phyloP scores from a whole-genome alignment of 2,329 filamentous ascomycete species.

The Apiospora hydei region DNA sequence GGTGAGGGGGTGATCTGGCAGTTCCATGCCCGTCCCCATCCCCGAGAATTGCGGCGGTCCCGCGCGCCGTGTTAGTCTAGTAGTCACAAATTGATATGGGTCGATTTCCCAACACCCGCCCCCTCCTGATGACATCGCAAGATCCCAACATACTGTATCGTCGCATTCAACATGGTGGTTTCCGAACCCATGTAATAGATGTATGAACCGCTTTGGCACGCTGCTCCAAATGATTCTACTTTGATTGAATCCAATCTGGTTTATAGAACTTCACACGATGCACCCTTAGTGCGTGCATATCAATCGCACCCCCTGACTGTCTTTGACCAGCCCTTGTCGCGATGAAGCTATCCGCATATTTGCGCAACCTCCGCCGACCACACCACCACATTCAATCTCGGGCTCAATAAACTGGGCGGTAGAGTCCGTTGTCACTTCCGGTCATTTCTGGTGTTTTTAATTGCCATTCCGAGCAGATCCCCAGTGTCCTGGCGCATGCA shows the following conservation, averaged over 20 bases:
- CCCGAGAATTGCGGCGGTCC: conserved; percentile 21
- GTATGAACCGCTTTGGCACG: neutral
- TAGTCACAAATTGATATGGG: conserved; percentile 24
- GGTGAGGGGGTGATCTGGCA: conserved; percentile 23
- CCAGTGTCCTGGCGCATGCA: neutral
- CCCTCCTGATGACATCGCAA: conserved; percentile 29
- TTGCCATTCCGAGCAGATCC: conserved; percentile 12
- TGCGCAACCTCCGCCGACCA: conserved; percentile 31
- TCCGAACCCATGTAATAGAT: conserved; percentile 14
- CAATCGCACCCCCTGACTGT: conserved; percentile 11
- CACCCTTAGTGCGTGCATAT: conserved; percentile 4
- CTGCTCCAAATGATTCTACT: neutral
- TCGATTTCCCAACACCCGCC: conserved; percentile 13
- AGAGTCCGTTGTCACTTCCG: neutral
- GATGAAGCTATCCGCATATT: conserved; percentile 42
- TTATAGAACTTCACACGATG: neutral
- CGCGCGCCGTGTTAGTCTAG: conserved; percentile 32
- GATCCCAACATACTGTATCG: conserved; percentile 7
- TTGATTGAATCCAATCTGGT: neutral
- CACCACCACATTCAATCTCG: conserved; percentile 2
- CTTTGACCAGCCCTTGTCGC: conserved; percentile 25
- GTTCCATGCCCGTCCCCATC: neutral
- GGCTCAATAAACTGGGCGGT: neutral
- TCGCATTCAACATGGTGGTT: conserved; percentile 20
- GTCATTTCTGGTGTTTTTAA: neutral